These are phyloP conservation scores for Apophysomyces ossiformis DNA, from an alignment of 371 early-diverging fungal genomes.

Conservation along the genomic window DNA sequence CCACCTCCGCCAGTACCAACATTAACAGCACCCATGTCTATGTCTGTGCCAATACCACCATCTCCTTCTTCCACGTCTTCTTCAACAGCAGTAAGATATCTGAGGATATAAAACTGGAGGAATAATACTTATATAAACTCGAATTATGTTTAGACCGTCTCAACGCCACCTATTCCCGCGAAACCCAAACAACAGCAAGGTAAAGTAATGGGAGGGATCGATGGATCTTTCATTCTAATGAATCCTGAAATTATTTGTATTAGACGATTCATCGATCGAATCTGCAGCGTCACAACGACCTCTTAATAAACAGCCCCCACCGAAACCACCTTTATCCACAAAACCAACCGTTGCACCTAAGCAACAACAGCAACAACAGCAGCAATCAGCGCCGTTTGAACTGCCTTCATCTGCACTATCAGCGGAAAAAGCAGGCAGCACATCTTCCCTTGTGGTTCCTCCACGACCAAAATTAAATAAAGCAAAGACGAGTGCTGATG, in stretches of 20 bases:
- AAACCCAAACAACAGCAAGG: neutral
- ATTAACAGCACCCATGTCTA: neutral
- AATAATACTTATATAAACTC: neutral
- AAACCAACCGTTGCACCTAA: slow-evolving; percentile 22
- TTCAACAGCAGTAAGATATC: neutral
- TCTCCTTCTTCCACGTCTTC: neutral
- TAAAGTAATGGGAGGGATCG: neutral
- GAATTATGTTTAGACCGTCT: neutral
- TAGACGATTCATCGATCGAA: neutral
- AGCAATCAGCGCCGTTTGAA: neutral
- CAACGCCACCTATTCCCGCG: neutral
- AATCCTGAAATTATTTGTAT: no score
- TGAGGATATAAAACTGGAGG: neutral
- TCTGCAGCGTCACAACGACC: neutral
- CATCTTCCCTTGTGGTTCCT: slow-evolving; percentile 18
- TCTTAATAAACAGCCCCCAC: slow-evolving; percentile 19
- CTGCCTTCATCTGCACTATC: neutral
- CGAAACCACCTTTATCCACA: slow-evolving; percentile 31
- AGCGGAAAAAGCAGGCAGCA: neutral
- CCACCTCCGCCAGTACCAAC: neutral
- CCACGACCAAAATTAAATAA: slow-evolving; percentile 17
- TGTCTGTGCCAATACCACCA: no score
- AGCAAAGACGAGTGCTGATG: neutral
- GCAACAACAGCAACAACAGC: slow-evolving; percentile 5
- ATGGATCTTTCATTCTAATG: no score